phyloP scores from a whole-genome alignment of 1,284 basidiomycete species.

The Apiotrichum veenhuisii region DNA sequence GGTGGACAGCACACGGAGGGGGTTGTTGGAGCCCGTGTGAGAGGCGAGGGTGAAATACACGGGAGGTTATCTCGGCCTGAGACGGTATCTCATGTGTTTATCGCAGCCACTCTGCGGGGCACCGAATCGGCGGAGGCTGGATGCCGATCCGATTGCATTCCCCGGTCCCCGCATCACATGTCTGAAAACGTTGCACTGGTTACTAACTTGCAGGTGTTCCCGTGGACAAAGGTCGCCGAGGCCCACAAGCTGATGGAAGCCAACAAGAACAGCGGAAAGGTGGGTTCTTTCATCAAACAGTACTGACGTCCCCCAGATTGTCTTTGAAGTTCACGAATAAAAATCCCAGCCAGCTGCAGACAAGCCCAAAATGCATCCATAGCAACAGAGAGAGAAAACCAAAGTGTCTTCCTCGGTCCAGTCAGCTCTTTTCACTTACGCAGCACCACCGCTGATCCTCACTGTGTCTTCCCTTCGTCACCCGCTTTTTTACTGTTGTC shows the following conservation, averaged over 20 bases:
- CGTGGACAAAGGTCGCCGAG: slow-evolving; percentile 75
- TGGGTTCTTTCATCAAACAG: slow-evolving; percentile 20
- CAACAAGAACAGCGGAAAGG: slow-evolving; percentile 66
- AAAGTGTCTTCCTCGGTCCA: neutral
- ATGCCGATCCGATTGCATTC: too few species aligned
- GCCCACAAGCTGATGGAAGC: slow-evolving; percentile 84
- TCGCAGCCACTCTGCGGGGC: too few species aligned
- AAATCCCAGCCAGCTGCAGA: neutral
- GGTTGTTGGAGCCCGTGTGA: too few species aligned
- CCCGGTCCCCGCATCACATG: too few species aligned
- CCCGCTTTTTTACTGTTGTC: too few species aligned
- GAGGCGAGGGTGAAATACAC: too few species aligned
- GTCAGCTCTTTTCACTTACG: neutral
- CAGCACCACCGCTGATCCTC: neutral
- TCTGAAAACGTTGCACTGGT: too few species aligned
- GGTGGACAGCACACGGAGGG: too few species aligned
- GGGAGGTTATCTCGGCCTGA: too few species aligned
- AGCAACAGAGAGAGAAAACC: neutral
- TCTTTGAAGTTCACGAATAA: slow-evolving; percentile 17
- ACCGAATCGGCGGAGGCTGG: too few species aligned
- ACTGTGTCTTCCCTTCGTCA: neutral
- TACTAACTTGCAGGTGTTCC: slow-evolving; percentile 59
- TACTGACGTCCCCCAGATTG: slow-evolving; percentile 7
- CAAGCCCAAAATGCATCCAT: too few species aligned
- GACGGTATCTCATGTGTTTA: too few species aligned